Percentiles rank a stretch among this genome's conserved stretches.
These are phyloP conservation scores for Cystobasidium ongulense DNA, from an alignment of 768 basidiomycete species.

Conservation along the genomic window DNA sequence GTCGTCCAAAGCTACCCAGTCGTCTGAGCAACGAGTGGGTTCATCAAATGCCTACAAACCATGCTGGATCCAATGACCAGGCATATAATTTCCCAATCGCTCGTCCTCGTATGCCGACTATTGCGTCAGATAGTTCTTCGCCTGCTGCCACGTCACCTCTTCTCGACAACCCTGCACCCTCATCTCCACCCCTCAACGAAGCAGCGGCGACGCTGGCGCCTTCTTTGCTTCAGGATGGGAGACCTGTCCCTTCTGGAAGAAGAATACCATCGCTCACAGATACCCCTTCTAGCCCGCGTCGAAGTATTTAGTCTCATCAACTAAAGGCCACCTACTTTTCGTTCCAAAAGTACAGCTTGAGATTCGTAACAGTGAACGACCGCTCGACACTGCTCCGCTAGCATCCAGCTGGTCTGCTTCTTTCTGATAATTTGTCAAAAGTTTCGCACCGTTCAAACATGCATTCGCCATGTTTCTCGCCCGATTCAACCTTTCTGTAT, in stretches of 20 bases:
- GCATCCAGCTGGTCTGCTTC: no score
- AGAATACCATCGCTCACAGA: background rate
- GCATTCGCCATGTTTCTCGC: no score
- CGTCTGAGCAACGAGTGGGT: constrained; percentile 1
- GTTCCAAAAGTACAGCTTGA: background rate
- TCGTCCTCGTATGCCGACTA: background rate
- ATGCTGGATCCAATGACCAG: background rate
- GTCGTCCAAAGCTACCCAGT: background rate
- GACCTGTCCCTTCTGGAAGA: no score
- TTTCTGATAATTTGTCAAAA: no score
- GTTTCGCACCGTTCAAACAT: no score
- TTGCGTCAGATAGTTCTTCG: background rate
- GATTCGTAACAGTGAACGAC: no score
- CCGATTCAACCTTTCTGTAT: no score
- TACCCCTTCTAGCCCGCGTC: background rate
- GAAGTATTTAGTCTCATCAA: background rate
- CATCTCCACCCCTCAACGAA: background rate
- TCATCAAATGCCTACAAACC: background rate
- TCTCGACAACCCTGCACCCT: background rate
- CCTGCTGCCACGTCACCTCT: background rate
- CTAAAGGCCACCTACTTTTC: no score
- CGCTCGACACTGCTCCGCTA: no score
- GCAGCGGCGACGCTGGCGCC: background rate
- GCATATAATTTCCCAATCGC: background rate
- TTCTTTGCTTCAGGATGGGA: background rate